Evolutionary conservation across 768 basidiomycete species (phyloP).

Genomic region (Mycena belliarum): DNA sequence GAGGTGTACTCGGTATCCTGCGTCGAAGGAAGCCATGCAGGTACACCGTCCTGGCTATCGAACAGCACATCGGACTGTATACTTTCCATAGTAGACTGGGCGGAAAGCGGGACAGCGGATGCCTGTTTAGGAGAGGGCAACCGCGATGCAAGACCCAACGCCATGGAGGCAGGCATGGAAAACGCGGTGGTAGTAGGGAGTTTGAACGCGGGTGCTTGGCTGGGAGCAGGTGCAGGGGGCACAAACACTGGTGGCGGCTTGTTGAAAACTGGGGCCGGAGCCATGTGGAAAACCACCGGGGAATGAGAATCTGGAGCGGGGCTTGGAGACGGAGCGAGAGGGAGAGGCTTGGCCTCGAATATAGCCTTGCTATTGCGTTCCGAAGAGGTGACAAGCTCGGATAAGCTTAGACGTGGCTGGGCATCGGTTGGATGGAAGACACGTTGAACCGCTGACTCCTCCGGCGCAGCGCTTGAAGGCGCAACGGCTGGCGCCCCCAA

Average conservation of each 20-base stretch:
- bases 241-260: slow-evolving; percentile 55
- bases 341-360: background rate
- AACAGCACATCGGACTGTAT: slow-evolving; percentile 52
- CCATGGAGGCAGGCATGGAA: slow-evolving; percentile 45
- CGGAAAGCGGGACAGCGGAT: slow-evolving; percentile 36
- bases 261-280: slow-evolving; percentile 57
- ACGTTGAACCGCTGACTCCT: background rate
- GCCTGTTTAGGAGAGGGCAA: slow-evolving; percentile 30
- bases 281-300: slow-evolving; percentile 33
- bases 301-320: slow-evolving; percentile 63
- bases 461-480: background rate
- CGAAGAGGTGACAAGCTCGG: slow-evolving; percentile 55
- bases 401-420: slow-evolving; percentile 52
- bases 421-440: slow-evolving; percentile 3
- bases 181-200: slow-evolving; percentile 37
- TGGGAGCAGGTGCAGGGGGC: slow-evolving; percentile 37
- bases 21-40: slow-evolving; percentile 58
- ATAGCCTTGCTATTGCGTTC: slow-evolving; percentile 31
- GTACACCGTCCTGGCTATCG: slow-evolving; percentile 43
- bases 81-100: slow-evolving; percentile 58
- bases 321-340: slow-evolving; percentile 30
- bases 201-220: slow-evolving; percentile 35
- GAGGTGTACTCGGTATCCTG: slow-evolving; percentile 60
- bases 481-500: slow-evolving; percentile 7
- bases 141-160: slow-evolving; percentile 44